A percentile compares a stretch with the other conserved stretches of the same genome.
Conservation (phyloP, 495 filamentous ascomycete species). For the Penicillium manginii region DNA sequence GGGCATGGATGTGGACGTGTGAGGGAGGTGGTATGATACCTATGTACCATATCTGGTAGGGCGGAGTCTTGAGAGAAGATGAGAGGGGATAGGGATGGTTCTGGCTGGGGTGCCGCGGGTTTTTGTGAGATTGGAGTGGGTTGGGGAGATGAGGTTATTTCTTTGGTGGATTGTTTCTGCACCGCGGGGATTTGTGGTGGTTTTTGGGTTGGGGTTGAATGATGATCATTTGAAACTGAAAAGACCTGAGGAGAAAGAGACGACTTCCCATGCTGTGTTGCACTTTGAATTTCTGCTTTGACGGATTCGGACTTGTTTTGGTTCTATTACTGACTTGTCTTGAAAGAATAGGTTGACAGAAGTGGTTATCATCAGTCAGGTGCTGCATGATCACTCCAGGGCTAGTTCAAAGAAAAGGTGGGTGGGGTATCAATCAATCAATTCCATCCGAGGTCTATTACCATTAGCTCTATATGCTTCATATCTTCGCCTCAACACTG, state of each 20-base stretch:
- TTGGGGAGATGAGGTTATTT: conserved; percentile 2
- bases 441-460: too few relatives aligned
- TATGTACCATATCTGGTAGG: not conserved
- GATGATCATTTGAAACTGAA: conserved; percentile 59
- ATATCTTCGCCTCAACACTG: too few relatives aligned
- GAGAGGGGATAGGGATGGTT: not conserved
- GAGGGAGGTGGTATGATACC: too few relatives aligned
- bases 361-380: not conserved
- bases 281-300: not conserved
- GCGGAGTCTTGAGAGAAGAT: conserved; percentile 2
- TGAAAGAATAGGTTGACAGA: not conserved
- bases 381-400: not conserved
- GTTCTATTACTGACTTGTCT: not conserved
- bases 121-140: conserved; percentile 3
- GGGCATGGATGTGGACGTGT: not conserved
- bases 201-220: conserved; percentile 37
- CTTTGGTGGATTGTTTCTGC: conserved; percentile 15
- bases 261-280: not conserved
- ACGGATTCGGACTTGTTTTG: not conserved
- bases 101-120: not conserved
- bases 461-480: too few relatives aligned
- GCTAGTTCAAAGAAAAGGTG: too few relatives aligned
- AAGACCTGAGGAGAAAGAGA: conserved; percentile 59
- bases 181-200: conserved; percentile 38
- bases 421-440: too few relatives aligned